phyloP scores from a whole-genome alignment of 2,329 filamentous ascomycete genomes.

The Myriosclerotinia scirpicola region DNA sequence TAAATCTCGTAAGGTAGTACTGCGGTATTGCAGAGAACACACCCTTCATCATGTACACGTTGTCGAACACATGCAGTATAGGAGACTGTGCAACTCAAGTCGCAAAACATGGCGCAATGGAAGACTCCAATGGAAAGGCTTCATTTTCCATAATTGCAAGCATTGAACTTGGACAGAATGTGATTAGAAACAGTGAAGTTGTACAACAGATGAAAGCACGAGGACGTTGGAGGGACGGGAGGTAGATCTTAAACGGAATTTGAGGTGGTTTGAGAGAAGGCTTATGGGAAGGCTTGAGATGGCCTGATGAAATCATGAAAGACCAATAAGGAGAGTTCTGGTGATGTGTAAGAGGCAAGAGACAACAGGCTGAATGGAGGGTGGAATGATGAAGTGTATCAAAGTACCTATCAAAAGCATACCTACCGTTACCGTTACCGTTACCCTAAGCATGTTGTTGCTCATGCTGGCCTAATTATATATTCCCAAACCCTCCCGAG shows the following conservation, averaged over 20 bases:
- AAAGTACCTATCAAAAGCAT: too few relatives aligned
- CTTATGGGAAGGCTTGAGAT: too few relatives aligned
- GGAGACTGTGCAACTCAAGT: not conserved
- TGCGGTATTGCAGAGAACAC: not conserved
- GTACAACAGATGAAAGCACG: constrained; percentile 2
- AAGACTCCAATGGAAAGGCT: not conserved
- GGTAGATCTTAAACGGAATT: not conserved
- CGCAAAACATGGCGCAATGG: not conserved
- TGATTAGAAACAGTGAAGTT: constrained; percentile 1
- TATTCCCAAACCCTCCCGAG: too few relatives aligned
- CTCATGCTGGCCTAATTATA: too few relatives aligned
- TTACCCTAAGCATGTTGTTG: too few relatives aligned
- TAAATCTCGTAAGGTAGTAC: not conserved
- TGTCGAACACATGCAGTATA: not conserved
- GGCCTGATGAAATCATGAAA: too few relatives aligned
- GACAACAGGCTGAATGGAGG: too few relatives aligned
- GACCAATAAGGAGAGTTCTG: too few relatives aligned
- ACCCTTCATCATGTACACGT: not conserved
- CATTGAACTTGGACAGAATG: not conserved
- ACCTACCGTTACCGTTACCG: too few relatives aligned
- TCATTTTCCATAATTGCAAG: not conserved
- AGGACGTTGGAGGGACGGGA: not conserved
- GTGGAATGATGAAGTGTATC: too few relatives aligned
- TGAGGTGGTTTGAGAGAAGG: too few relatives aligned
- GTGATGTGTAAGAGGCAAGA: too few relatives aligned